Conservation (phyloP, 441 rosid genomes). For the Iberis amara region DNA sequence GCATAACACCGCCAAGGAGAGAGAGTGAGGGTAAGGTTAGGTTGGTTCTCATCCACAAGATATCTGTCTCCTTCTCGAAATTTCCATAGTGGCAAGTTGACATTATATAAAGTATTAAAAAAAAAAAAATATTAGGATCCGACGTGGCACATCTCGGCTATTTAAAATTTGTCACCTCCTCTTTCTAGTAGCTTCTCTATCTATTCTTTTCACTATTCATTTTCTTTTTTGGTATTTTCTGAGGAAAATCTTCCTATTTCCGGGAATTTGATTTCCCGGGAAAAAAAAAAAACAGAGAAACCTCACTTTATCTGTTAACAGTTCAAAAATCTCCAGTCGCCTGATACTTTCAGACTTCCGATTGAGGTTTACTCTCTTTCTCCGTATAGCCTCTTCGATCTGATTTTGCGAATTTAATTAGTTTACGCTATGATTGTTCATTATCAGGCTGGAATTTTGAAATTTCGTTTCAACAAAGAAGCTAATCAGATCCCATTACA, state of each 20-base stretch:
- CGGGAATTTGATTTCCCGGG: constrained; percentile 11
- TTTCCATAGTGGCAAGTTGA: constrained; percentile 29
- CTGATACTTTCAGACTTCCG: background rate
- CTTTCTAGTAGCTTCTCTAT: constrained; percentile 17
- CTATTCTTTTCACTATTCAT: background rate
- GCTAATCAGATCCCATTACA: too few species aligned
- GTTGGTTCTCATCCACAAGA: constrained; percentile 52
- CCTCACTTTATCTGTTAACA: constrained; percentile 8
- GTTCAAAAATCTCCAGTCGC: background rate
- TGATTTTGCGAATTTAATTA: too few species aligned
- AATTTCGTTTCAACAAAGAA: too few species aligned
- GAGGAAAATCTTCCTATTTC: constrained; percentile 4
- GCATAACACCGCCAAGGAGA: background rate
- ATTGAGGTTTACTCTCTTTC: constrained; percentile 1
- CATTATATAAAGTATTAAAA: background rate
- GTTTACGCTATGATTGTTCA: too few species aligned
- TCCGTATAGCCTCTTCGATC: too few species aligned
- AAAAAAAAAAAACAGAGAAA: background rate
- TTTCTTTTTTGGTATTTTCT: background rate
- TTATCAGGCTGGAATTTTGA: too few species aligned
- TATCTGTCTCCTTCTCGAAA: constrained; percentile 44
- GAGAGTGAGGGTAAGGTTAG: constrained; percentile 35
- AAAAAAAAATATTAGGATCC: constrained; percentile 17
- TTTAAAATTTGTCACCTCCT: constrained; percentile 12
- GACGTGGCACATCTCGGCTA: constrained; percentile 39